phyloP scores from a whole-genome alignment of 108 stramenopile species.

The Nitzschia sp. region DNA sequence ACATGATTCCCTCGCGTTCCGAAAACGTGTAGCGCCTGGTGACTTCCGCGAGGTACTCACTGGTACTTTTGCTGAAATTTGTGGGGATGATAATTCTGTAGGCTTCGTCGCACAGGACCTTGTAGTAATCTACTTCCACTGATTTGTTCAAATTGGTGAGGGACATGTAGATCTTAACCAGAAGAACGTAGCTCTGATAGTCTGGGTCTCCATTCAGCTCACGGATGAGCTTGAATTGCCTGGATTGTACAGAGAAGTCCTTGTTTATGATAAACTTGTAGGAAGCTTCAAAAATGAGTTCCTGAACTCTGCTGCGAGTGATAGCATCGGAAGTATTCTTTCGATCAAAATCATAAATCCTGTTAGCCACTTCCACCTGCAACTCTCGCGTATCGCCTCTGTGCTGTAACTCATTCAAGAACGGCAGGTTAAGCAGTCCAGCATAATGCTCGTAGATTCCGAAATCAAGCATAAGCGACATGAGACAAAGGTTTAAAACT shows the following conservation, averaged over 20 bases:
- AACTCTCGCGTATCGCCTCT: constrained; percentile 29
- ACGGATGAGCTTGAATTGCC: constrained; percentile 34
- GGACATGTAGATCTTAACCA: constrained; percentile 38
- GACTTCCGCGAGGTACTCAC: constrained; percentile 29
- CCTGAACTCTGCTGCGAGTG: constrained; percentile 29
- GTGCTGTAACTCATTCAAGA: constrained; percentile 27
- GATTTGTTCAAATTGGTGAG: constrained; percentile 32
- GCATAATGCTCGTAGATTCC: constrained; percentile 29
- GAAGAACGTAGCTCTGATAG: constrained; percentile 35
- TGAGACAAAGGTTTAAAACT: constrained; percentile 28
- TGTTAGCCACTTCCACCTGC: constrained; percentile 36
- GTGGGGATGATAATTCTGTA: constrained; percentile 34
- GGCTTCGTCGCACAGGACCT: constrained; percentile 30
- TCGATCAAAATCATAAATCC: constrained; percentile 33
- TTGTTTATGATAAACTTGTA: constrained; percentile 38
- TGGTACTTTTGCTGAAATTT: constrained; percentile 29
- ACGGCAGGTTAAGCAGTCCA: constrained; percentile 29
- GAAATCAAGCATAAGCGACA: constrained; percentile 39
- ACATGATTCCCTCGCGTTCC: constrained; percentile 30
- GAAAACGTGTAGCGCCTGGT: constrained; percentile 34
- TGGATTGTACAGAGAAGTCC: constrained; percentile 25
- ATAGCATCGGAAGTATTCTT: constrained; percentile 30
- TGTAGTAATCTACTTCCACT: constrained; percentile 39
- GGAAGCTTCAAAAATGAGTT: constrained; percentile 26
- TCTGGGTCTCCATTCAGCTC: constrained; percentile 30